Conservation (phyloP, 192 early-diverging fungal species). For the Coemansia reversa region DNA sequence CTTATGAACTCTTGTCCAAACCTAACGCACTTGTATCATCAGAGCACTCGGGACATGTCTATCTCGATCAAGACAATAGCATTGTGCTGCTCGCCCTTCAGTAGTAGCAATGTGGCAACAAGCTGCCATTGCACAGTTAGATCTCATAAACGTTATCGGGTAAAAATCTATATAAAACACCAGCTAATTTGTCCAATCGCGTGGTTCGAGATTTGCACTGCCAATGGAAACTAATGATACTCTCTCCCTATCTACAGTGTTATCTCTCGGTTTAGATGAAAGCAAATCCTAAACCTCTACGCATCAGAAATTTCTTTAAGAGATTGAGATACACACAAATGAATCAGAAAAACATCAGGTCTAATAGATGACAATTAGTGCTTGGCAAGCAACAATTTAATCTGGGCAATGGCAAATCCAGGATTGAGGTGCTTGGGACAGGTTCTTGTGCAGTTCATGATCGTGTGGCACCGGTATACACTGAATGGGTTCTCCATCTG, state of each 20-base stretch:
- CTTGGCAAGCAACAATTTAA: constrained; percentile 89
- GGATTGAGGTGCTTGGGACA: constrained; percentile 99
- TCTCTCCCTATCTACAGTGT: too few species aligned
- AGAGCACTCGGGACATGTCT: constrained; percentile 16
- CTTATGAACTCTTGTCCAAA: constrained; percentile 19
- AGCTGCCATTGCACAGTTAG: background rate
- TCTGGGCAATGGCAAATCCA: constrained; percentile 93
- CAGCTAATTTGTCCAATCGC: constrained; percentile 1
- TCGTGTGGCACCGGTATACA: constrained; percentile 99
- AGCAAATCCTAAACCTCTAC: too few species aligned
- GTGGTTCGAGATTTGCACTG: constrained; percentile 3
- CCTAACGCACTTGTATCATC: constrained; percentile 29
- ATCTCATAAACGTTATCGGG: too few species aligned
- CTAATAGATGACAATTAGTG: constrained; percentile 33
- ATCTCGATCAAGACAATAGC: constrained; percentile 21
- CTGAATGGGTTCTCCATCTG: constrained; percentile 92
- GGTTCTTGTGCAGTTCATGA: constrained; percentile 97
- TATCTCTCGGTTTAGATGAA: background rate
- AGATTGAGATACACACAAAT: constrained; percentile 3
- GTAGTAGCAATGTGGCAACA: background rate
- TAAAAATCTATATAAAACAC: too few species aligned
- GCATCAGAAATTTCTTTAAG: background rate
- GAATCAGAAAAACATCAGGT: constrained; percentile 6
- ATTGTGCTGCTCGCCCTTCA: constrained; percentile 12
- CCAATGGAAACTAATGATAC: too few species aligned